Base-by-base conservation (phyloP, 192 early-diverging fungal species). In the Backusella liffmaniae region DNA sequence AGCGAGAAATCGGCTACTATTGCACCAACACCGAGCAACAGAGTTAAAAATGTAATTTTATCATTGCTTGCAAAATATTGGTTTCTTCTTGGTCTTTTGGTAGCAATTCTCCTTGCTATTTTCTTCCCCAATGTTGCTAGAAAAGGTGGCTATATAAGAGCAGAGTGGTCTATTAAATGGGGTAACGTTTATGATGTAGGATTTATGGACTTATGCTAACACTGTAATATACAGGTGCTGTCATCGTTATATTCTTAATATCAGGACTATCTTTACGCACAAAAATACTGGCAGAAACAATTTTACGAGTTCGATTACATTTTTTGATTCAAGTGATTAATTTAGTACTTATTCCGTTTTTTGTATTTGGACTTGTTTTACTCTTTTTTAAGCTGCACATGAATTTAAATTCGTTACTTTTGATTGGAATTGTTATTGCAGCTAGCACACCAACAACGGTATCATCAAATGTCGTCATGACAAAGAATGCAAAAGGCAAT, bases 381-480 rank as follows among this genome's bases (percentile, higher is more conserved):
- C 76, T 90, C 26, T 82, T 93, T 32, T 75, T 77, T 10, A 77
- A 86, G 39, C 79, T 84, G 1, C 73, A 82, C 30, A 5, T 82
- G 12, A 41, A 75, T 9, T 82, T 93, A 36, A 87, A 91, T 75
- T 73, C 73, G 1, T 86, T 83, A 18, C 80, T 93, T 4, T 68
- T 90, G 53, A 83, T 85, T 21, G 92, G 92, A 67, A 75, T 93
- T 62, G 83, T 92, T 13, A 87, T 93, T 70, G 85, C 88, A 35
- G 87, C 86, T 12, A 80, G 84, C 4, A 90, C 87, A 0, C 92
- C 92, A 1, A 93, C 92, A 1, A 93, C 92, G 6, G 88, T 93
- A 66, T 91, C 91, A 9, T 93, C 92, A 35, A 93, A 93, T 76
- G 90, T 91, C 3, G 85, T 93, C 76, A 93, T 93, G 92, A 93